A percentile compares a stretch with the other conserved stretches of the same genome.
Conservation (phyloP, 2,329 filamentous ascomycete species). For the Penicillium sp. region DNA sequence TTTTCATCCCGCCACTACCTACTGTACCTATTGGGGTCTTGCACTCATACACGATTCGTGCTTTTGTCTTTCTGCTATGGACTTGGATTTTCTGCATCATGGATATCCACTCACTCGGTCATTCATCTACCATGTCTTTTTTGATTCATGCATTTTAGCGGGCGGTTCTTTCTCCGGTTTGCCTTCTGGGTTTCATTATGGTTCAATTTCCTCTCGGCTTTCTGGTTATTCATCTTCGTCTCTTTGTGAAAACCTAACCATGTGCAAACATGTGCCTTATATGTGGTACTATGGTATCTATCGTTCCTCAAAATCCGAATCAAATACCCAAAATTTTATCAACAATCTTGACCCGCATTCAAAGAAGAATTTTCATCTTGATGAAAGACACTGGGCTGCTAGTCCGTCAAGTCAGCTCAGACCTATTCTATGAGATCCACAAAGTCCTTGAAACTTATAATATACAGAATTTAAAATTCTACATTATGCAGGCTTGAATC, state of each 20-base stretch:
- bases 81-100: neutral
- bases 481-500: neutral
- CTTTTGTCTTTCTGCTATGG: neutral
- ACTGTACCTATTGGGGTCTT: neutral
- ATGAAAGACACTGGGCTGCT: too few species aligned
- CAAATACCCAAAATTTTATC: too few species aligned
- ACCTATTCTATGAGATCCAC: too few species aligned
- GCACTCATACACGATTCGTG: neutral
- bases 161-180: neutral
- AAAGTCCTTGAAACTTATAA: too few species aligned
- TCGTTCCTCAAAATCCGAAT: too few species aligned
- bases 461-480: too few species aligned
- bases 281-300: too few species aligned
- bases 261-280: too few species aligned
- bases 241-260: neutral
- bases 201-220: neutral
- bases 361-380: too few species aligned
- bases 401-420: too few species aligned
- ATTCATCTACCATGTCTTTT: neutral
- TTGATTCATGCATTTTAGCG: constrained; percentile 2
- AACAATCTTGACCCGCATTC: too few species aligned
- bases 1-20: neutral
- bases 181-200: neutral
- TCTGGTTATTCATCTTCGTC: neutral
- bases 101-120: neutral